Conservation (phyloP, 1,284 basidiomycete genomes). For the Fomitopsis pinicola region DNA sequence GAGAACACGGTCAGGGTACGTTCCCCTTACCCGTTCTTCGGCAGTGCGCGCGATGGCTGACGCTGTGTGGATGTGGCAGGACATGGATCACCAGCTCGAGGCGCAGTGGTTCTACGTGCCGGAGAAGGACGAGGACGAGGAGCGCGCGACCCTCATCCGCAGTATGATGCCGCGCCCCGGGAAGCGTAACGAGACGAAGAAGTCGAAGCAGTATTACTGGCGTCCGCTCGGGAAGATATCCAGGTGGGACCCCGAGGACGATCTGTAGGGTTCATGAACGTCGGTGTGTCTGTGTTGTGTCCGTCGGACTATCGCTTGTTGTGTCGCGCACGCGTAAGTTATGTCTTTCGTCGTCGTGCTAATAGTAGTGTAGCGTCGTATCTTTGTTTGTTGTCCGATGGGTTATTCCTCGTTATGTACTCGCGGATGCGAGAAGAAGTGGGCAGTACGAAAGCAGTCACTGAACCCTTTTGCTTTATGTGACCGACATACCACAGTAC, state of each 20-base stretch:
- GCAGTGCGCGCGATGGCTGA: slow-evolving; percentile 1
- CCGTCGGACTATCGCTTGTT: background rate
- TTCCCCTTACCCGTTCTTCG: slow-evolving; percentile 4
- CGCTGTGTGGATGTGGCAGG: slow-evolving; percentile 28
- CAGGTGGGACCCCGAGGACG: slow-evolving; percentile 30
- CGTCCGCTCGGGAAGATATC: slow-evolving; percentile 41
- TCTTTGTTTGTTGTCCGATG: background rate
- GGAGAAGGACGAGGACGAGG: slow-evolving; percentile 62
- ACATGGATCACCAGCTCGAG: slow-evolving; percentile 49
- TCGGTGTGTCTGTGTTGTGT: background rate
- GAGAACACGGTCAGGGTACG: slow-evolving; percentile 56
- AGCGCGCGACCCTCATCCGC: slow-evolving; percentile 58
- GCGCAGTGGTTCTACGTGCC: slow-evolving; percentile 76
- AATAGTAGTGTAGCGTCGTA: background rate
- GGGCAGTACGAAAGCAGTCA: background rate
- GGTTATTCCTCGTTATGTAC: background rate
- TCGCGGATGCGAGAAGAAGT: background rate
- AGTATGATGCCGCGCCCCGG: slow-evolving; percentile 71
- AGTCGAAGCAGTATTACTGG: slow-evolving; percentile 81
- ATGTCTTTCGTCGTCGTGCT: background rate
- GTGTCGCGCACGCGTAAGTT: background rate
- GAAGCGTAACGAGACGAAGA: slow-evolving; percentile 70
- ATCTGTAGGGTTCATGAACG: slow-evolving; percentile 13
- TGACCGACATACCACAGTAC: too few relatives aligned
- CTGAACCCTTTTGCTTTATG: too few relatives aligned